These are phyloP conservation scores for Diaporthe eres DNA, from an alignment of 2,329 filamentous ascomycete species.

Conservation along the genomic window DNA sequence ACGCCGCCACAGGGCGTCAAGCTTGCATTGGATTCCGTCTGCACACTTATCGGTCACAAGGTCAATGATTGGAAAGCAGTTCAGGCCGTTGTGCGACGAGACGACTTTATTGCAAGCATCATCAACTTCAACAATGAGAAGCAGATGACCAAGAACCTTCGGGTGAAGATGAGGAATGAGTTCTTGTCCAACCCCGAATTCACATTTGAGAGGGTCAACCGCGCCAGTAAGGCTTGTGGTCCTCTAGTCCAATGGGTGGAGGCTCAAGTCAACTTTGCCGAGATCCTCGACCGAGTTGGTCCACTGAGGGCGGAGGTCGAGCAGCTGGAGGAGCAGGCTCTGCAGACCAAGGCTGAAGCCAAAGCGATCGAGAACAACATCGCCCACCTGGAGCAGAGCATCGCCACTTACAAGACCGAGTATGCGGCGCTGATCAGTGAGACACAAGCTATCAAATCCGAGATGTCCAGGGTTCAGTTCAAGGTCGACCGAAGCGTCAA, in stretches of 20 bases:
- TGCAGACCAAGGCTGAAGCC: conserved; percentile 94
- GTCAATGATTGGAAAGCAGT: conserved; percentile 93
- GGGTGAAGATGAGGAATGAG: conserved; percentile 91
- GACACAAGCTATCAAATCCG: conserved; percentile 95
- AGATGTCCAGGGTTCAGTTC: conserved; percentile 96
- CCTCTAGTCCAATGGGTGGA: conserved; percentile 97
- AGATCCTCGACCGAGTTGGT: conserved; percentile 93
- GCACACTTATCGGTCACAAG: conserved; percentile 92
- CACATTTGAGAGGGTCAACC: conserved; percentile 95
- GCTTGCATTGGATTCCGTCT: conserved; percentile 95
- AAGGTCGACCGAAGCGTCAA: conserved; percentile 98
- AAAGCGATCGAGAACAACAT: conserved; percentile 93
- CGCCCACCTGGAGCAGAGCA: conserved; percentile 86
- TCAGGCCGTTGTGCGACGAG: conserved; percentile 87
- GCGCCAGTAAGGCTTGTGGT: conserved; percentile 96
- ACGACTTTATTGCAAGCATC: conserved; percentile 98
- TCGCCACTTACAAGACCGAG: conserved; percentile 94
- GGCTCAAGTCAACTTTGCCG: conserved; percentile 98
- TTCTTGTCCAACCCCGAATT: conserved; percentile 95
- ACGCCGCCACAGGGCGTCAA: conserved; percentile 92
- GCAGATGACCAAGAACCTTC: conserved; percentile 88
- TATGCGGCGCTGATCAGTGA: conserved; percentile 97
- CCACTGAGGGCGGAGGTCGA: conserved; percentile 92
- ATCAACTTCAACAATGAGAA: conserved; percentile 96
- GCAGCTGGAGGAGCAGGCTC: conserved; percentile 86